A percentile compares a stretch with the other conserved stretches of the same genome.
phyloP scores from a whole-genome alignment of 1,284 basidiomycete species.

The Microbotryomycetes sp. region DNA sequence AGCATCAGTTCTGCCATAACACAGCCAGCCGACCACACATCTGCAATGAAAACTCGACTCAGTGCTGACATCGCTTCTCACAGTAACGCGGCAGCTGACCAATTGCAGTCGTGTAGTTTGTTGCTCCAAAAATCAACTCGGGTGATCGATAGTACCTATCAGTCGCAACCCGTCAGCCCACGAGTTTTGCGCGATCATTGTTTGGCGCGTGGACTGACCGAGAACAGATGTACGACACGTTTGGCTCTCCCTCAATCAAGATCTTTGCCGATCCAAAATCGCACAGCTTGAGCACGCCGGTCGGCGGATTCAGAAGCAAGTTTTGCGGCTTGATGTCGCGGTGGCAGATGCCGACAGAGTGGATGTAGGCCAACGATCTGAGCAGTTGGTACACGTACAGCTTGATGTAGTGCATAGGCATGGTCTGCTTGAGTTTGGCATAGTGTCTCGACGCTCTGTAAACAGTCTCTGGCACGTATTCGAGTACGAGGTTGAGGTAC shows the following conservation, averaged over 20 bases:
- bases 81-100: constrained; percentile 52
- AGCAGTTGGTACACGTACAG: constrained; percentile 77
- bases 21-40: constrained; percentile 99
- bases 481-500: constrained; percentile 96
- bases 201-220: too few species aligned
- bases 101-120: constrained; percentile 99
- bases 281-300: constrained; percentile 93
- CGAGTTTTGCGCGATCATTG: too few species aligned
- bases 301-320: constrained; percentile 88
- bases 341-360: constrained; percentile 71
- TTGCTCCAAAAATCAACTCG: constrained; percentile 98
- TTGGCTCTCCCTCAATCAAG: constrained; percentile 92
- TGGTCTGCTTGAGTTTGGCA: constrained; percentile 98
- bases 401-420: constrained; percentile 99
- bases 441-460: constrained; percentile 98
- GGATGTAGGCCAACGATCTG: constrained; percentile 94
- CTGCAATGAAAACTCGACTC: constrained; percentile 43
- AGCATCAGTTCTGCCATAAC: constrained; percentile 99
- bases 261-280: constrained; percentile 99
- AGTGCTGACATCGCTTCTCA: neutral
- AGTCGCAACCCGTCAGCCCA: too few species aligned
- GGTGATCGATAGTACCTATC: constrained; percentile 86
- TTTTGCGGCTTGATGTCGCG: constrained; percentile 99
- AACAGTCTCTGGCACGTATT: constrained; percentile 99
- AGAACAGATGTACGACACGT: constrained; percentile 99